A percentile compares a stretch with the other conserved stretches of the same genome.
Evolutionary conservation across 2,329 filamentous ascomycete species (phyloP).

Genomic region (Periconia digitata): DNA sequence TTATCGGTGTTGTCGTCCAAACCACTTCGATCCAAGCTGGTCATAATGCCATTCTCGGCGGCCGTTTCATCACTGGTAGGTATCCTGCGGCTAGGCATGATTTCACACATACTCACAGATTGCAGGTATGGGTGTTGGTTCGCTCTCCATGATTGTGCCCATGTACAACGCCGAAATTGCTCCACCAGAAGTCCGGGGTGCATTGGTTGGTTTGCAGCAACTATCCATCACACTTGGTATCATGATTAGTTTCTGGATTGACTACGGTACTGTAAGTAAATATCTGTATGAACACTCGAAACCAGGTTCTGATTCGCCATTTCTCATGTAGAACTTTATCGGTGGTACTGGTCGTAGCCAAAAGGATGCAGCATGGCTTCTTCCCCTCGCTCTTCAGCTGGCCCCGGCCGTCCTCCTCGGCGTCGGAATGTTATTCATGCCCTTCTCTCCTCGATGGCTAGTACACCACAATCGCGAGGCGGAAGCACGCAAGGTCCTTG

Average conservation of each 20-base stretch:
- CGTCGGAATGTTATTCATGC: constrained; percentile 76
- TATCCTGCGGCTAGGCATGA: not conserved
- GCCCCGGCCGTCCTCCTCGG: constrained; percentile 67
- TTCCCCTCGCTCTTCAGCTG: constrained; percentile 72
- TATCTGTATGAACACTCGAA: constrained; percentile 21
- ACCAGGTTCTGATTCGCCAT: constrained; percentile 11
- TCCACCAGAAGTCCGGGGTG: constrained; percentile 67
- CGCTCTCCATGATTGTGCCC: constrained; percentile 67
- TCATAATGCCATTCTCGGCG: constrained; percentile 65
- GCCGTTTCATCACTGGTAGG: constrained; percentile 66
- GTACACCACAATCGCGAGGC: constrained; percentile 69
- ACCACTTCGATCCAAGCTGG: constrained; percentile 59
- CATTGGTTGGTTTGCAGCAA: constrained; percentile 64
- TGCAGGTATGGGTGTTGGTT: constrained; percentile 67
- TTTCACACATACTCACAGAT: constrained; percentile 14
- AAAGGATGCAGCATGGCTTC: constrained; percentile 70
- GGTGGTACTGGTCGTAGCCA: constrained; percentile 60
- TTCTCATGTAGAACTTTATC: constrained; percentile 48
- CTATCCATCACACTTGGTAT: constrained; percentile 65
- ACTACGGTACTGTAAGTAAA: constrained; percentile 50
- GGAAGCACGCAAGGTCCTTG: constrained; percentile 66
- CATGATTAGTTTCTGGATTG: constrained; percentile 58
- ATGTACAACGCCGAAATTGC: constrained; percentile 50
- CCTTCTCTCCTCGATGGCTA: constrained; percentile 76
- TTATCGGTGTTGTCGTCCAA: constrained; percentile 70